A percentile compares a stretch with the other conserved stretches of the same genome.
These are phyloP conservation scores for Puccinia coronata DNA, from an alignment of 1,284 basidiomycete genomes.

Conservation along the genomic window DNA sequence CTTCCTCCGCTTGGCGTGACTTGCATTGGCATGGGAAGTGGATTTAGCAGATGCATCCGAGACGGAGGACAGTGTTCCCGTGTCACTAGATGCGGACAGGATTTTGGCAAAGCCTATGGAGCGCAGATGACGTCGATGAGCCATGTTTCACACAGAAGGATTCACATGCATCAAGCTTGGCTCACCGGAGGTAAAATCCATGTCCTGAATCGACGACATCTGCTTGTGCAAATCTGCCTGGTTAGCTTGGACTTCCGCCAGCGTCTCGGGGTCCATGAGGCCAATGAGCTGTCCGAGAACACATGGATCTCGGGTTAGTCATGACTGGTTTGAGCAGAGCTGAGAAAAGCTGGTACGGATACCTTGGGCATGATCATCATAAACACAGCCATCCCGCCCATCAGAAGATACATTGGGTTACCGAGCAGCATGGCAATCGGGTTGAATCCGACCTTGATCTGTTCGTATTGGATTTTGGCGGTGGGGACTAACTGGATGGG, in stretches of 20 bases:
- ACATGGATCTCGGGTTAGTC: background rate
- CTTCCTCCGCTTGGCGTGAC: conserved; percentile 28
- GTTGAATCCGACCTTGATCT: conserved; percentile 38
- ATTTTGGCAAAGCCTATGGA: conserved; percentile 31
- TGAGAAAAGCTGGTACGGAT: background rate
- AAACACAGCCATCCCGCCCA: conserved; percentile 32
- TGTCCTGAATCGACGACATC: conserved; percentile 23
- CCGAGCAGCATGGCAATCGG: conserved; percentile 34
- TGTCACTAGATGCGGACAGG: conserved; percentile 4
- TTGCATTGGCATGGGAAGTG: conserved; percentile 8
- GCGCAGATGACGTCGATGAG: background rate
- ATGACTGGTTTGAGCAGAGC: background rate
- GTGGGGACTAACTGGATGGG: conserved; percentile 27
- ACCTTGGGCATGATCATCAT: conserved; percentile 47
- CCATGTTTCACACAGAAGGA: background rate
- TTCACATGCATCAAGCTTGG: background rate
- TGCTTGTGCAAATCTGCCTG: conserved; percentile 43
- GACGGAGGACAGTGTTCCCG: background rate
- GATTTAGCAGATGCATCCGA: background rate
- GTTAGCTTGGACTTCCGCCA: conserved; percentile 41
- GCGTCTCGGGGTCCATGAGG: conserved; percentile 35
- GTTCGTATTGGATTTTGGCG: conserved; percentile 20
- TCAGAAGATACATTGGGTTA: conserved; percentile 43
- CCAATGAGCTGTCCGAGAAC: conserved; percentile 14
- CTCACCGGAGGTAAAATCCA: conserved; percentile 33